Percentiles rank a stretch among this genome's conserved stretches.
These are phyloP conservation scores for Podaxis sp. DNA, from an alignment of 768 basidiomycete genomes.

Conservation along the genomic window DNA sequence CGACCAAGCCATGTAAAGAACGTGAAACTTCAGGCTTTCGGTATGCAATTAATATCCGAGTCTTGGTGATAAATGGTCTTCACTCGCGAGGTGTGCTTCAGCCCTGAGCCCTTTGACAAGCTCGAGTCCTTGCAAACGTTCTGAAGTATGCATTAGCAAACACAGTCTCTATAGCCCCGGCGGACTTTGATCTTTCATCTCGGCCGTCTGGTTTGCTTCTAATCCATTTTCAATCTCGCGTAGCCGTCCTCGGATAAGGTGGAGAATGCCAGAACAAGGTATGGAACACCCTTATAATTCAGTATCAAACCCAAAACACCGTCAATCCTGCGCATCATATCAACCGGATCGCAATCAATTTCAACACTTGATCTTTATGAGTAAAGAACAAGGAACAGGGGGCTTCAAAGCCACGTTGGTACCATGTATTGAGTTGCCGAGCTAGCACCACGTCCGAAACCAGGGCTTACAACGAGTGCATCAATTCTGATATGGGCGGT, in stretches of 20 bases:
- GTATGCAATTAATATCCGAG: too few relatives aligned
- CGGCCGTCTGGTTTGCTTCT: slow-evolving; percentile 59
- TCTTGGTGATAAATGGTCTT: too few relatives aligned
- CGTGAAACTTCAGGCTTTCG: slow-evolving; percentile 48
- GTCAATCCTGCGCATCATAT: slow-evolving; percentile 19
- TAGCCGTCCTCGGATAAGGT: slow-evolving; percentile 51
- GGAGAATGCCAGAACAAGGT: slow-evolving; percentile 43
- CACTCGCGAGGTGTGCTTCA: too few relatives aligned
- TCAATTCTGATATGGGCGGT: background rate
- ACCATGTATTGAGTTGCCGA: background rate
- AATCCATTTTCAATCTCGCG: slow-evolving; percentile 61
- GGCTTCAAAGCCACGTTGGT: background rate
- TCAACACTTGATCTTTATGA: slow-evolving; percentile 28
- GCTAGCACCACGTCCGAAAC: background rate
- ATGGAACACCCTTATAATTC: slow-evolving; percentile 56
- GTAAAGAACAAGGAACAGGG: background rate
- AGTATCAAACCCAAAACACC: background rate
- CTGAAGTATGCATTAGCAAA: slow-evolving; percentile 39
- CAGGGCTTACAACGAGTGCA: too few relatives aligned
- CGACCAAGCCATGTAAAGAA: slow-evolving; percentile 72
- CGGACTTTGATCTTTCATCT: slow-evolving; percentile 58
- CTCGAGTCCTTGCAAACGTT: slow-evolving; percentile 48
- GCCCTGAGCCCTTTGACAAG: too few relatives aligned
- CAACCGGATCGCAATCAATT: slow-evolving; percentile 36
- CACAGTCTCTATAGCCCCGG: slow-evolving; percentile 53